Evolutionary conservation across 2,329 filamentous ascomycete genomes (phyloP), one percentile per base, ranked within the genome.

Genomic region (Trichophaea hybrida): DNA sequence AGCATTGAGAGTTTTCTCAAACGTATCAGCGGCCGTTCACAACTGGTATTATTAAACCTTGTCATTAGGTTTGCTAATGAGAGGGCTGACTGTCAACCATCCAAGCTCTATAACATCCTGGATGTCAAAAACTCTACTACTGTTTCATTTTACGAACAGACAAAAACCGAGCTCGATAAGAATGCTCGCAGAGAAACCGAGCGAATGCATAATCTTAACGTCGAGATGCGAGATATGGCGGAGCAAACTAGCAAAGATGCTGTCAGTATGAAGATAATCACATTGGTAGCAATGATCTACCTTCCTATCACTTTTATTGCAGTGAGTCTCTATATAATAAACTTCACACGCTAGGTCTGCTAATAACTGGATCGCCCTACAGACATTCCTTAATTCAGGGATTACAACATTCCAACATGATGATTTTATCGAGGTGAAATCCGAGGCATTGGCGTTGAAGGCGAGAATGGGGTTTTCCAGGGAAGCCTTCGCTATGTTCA

Each of bases 221-320:
- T 43, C 3, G 38, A 43, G 15, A 43, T 43, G 38, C 38, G 38
- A 43, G 38, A 43, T 15, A 62, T 62, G 60, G 53, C 53, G 8
- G 60, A 61, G 33, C 40, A 55, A 46, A 46, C 60, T 13, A 60
- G 53, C n/a, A 50, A 55, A 33, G 60, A 62, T 44, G 60, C 60
- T 24, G 54, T 60, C 24, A 57, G 48, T 6, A 57, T 62, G 4
- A 62, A 61, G 50, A 61, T 62, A 33, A 55, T 62, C 49, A 62
- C 60, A 15, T 58, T 62, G 32, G 60, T 62, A 24, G 57, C 60
- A 8, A 40, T 62, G 15, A 59, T 62, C 15, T 62, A 62, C 58
- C 60, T 62, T 55, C 60, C 60, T 31, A 55, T 59, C 24, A 62
- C 58, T 44, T 62, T 62, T 34, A 57, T 62, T 58, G 60, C 60